Evolutionary conservation across 148 eudicot species (phyloP).

Genomic region (Persicaria maculosa): DNA sequence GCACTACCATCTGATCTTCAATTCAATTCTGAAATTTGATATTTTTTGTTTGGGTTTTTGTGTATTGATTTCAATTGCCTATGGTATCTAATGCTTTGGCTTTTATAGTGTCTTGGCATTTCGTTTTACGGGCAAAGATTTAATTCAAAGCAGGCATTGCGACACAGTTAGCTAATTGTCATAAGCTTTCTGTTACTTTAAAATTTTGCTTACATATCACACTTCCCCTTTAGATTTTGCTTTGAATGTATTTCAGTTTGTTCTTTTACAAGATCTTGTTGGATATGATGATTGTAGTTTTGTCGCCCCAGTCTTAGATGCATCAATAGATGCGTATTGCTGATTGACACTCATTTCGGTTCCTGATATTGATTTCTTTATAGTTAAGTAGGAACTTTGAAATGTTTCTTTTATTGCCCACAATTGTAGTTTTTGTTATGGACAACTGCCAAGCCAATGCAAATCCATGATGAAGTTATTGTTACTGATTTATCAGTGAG

Average conservation of each 20-base stretch:
- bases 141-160: background rate
- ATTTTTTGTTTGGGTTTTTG: background rate
- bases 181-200: background rate
- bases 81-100: background rate
- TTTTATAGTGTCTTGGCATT: background rate
- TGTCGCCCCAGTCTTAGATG: conserved; percentile 31
- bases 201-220: background rate
- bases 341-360: conserved; percentile 19
- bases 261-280: background rate
- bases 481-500: conserved; percentile 24
- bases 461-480: conserved; percentile 16
- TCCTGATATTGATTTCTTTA: background rate
- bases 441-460: background rate
- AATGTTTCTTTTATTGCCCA: background rate
- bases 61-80: background rate
- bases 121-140: conserved; percentile 3
- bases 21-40: background rate
- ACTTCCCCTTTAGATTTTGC: no score
- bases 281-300: conserved; percentile 15
- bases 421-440: background rate
- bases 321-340: conserved; percentile 17
- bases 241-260: no score
- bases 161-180: background rate
- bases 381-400: no score
- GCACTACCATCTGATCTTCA: conserved; percentile 42